Evolutionary conservation across 139 green algal species (phyloP), one percentile per base, ranked within the genome.

Genomic region (Trebouxia sp.): DNA sequence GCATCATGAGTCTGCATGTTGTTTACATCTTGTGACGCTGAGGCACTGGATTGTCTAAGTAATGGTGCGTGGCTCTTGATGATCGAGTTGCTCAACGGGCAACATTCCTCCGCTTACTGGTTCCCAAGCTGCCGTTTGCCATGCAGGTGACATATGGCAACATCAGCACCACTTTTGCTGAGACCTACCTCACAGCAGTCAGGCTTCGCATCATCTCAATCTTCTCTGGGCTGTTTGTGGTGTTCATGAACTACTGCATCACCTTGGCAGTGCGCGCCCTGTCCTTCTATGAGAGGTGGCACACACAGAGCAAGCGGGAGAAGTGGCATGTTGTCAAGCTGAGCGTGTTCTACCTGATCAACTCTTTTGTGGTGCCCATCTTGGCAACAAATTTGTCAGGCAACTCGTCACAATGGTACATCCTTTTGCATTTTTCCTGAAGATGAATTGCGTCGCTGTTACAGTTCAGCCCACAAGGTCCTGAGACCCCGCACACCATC

Each of bases 311-410:
- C 20, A 72, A 62, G 9, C 56, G 51, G 7, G 75, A 90, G 79
- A 77, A 80, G 69, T 87, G 80, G 76, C 53, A 84, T 28, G 84
- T 90, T 35, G 45, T 91, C 37, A 90, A 90, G 81, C 81, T 90
- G 26, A 86, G 76, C 6, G 35, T 90, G 15, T 87, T 84, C 55
- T 85, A 88, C 77, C 53, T 90, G 17, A 20, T 76, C 70, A 90
- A 90, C 80, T 80, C 84, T 15, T 90, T 88, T 24, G 69, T 80
- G 22, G 85, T 86, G 39, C 86, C 86, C 41, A 78, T 90, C 22
- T 66, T 88, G 62, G 84, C 84, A 38, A 70, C 32, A 6, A 76
- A 82, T 45, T 76, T 79, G n/a, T 72, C 62, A 45, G 62, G 62
- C n/a, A 72, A 72, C 43, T 32, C 62, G 28, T 39, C 32, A 24